These are phyloP conservation scores for Dittrichia graveolens DNA, from an alignment of 129 eudicot species.

Conservation along the genomic window DNA sequence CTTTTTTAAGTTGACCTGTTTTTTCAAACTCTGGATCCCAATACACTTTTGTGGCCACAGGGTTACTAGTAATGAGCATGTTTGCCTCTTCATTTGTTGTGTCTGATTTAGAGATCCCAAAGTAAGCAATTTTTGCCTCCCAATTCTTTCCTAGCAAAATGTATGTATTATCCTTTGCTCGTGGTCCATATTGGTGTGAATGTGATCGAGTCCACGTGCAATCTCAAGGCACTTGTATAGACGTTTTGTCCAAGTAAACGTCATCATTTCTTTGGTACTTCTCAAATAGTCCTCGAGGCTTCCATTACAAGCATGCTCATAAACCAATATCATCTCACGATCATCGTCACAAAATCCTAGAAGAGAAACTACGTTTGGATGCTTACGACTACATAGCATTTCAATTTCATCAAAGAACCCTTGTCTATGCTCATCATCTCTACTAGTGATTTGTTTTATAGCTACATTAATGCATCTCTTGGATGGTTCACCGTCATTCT, in stretches of 20 bases:
- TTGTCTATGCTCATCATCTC: neutral
- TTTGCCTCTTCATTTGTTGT: neutral
- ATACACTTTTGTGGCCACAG: neutral
- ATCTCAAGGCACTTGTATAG: neutral
- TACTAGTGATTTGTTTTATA: neutral
- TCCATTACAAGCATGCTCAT: neutral
- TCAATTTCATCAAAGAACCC: neutral
- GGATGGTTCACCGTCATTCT: neutral
- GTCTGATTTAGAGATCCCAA: neutral
- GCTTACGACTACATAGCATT: neutral
- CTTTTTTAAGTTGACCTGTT: neutral
- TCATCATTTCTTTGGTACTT: neutral
- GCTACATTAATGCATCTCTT: neutral
- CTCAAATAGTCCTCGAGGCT: neutral
- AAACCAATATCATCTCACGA: neutral
- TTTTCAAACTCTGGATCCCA: neutral
- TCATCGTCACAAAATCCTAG: neutral
- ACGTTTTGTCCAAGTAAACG: neutral
- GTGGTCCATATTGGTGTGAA: neutral
- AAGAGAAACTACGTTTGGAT: neutral
- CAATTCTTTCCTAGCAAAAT: neutral
- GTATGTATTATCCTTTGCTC: neutral
- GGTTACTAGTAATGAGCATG: too few species aligned
- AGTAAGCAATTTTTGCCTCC: neutral
- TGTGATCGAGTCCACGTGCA: slow-evolving; percentile 1